Conservation (phyloP, 495 filamentous ascomycete species). For the Tuber melanosporum region DNA sequence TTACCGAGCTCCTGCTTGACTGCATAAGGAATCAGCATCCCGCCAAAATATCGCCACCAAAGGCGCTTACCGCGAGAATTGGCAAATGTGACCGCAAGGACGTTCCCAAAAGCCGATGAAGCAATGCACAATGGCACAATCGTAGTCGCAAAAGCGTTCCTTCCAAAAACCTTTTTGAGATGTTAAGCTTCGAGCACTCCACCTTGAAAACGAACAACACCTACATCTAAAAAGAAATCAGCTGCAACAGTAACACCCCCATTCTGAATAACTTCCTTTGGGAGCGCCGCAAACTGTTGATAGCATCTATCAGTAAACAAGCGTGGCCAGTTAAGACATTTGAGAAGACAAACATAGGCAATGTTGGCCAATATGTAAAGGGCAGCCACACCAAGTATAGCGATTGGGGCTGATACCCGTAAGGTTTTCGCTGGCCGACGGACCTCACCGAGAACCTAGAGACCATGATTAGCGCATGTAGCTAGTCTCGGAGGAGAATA, state of each 20-base stretch:
- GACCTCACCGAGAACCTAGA: conserved; percentile 45
- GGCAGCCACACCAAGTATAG: conserved; percentile 40
- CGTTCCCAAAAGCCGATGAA: conserved; percentile 48
- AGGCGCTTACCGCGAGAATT: conserved; percentile 21
- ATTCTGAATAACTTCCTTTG: conserved; percentile 2
- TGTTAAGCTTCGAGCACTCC: neutral
- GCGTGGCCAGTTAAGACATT: neutral
- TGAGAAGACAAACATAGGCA: conserved; percentile 44
- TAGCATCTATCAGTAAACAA: neutral
- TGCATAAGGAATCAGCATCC: conserved; percentile 9
- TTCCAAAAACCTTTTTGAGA: conserved; percentile 21
- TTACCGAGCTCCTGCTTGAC: conserved; percentile 53
- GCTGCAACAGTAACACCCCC: conserved; percentile 20
- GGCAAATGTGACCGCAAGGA: conserved; percentile 49
- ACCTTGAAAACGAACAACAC: neutral
- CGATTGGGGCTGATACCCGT: conserved; percentile 43
- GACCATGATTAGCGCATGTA: neutral
- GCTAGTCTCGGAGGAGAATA: neutral
- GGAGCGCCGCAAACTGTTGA: conserved; percentile 15
- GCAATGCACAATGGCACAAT: conserved; percentile 46
- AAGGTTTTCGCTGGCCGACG: conserved; percentile 45
- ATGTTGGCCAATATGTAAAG: conserved; percentile 49
- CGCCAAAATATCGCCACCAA: neutral
- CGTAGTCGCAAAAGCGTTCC: conserved; percentile 18
- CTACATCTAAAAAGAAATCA: conserved; percentile 23